Evolutionary conservation across 306 rosid genomes (phyloP), one percentile per base, ranked within the genome.

Genomic region (Acacia acuminata): DNA sequence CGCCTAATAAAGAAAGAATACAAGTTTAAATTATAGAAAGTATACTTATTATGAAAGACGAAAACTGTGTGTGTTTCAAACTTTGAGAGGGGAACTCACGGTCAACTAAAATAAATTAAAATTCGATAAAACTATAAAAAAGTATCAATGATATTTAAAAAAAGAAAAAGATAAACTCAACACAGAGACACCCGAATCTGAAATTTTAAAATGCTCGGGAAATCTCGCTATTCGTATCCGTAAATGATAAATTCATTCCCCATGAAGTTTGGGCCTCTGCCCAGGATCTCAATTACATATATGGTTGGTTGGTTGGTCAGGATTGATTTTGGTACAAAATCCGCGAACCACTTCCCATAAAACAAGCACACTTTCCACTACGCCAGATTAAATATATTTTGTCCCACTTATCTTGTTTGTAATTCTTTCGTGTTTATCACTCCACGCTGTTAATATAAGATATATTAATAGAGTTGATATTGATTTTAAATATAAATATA

Each of bases 21-120:
- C 7, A 36, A 5, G 7, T 36, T 36, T 0, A 0, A 36, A 36
- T 36, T 4, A 0, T 4, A 36, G 1, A 5, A 5, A 36, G 1
- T 7, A 36, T 5, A 0, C 5, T 36, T 36, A 5, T 36, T 36
- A 0, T 0, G 0, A 4, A 3, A 0, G 40, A 5, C 3, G 40
- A 36, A 36, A 36, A 27, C n/a, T n/a, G n/a, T n/a, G n/a, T n/a
- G n/a, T n/a, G n/a, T n/a, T n/a, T n/a, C n/a, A n/a, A n/a, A n/a
- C n/a, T n/a, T n/a, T n/a, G n/a, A n/a, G n/a, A n/a, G n/a, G n/a
- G n/a, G n/a, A 34, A 36, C 42, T 38, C 8, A 38, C 6, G 8
- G 8, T 38, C 8, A 38, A 6, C 0, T 38, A 38, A 38, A 38
- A 38, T 0, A 38, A 36, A 36, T 36, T 5, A 30, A 30, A 30